Conservation (phyloP, 495 filamentous ascomycete species). For the Parachaetomium inaequale region DNA sequence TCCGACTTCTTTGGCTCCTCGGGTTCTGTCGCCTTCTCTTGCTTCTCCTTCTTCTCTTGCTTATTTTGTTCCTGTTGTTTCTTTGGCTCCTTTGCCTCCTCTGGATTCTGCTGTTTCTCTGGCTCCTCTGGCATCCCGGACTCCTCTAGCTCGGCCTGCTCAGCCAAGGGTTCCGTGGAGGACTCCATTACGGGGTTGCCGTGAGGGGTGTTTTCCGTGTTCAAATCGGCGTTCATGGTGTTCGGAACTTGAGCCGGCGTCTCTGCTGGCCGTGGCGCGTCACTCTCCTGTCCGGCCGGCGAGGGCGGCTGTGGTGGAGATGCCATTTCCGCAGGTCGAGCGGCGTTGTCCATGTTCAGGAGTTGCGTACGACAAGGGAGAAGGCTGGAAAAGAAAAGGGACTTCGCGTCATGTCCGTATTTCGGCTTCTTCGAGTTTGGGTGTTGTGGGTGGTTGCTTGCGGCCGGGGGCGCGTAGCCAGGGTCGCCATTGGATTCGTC, state of each 20-base stretch:
- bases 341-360: neutral
- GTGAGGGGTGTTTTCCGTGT: neutral
- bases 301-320: neutral
- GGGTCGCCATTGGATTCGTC: neutral
- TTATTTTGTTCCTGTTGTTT: too few relatives aligned
- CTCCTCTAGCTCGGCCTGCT: too few relatives aligned
- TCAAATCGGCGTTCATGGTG: neutral
- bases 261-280: neutral
- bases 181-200: neutral
- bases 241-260: neutral
- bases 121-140: too few relatives aligned
- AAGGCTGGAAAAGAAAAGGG: neutral
- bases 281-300: neutral
- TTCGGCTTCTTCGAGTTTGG: neutral
- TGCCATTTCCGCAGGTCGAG: neutral
- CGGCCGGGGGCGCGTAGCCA: neutral
- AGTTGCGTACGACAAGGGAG: neutral
- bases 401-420: neutral
- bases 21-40: too few relatives aligned
- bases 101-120: too few relatives aligned
- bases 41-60: too few relatives aligned
- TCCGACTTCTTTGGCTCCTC: too few relatives aligned
- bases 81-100: too few relatives aligned
- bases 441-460: neutral
- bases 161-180: neutral